Conservation (phyloP, 805 yeast species). For the Yamadazyma nakazawae region DNA sequence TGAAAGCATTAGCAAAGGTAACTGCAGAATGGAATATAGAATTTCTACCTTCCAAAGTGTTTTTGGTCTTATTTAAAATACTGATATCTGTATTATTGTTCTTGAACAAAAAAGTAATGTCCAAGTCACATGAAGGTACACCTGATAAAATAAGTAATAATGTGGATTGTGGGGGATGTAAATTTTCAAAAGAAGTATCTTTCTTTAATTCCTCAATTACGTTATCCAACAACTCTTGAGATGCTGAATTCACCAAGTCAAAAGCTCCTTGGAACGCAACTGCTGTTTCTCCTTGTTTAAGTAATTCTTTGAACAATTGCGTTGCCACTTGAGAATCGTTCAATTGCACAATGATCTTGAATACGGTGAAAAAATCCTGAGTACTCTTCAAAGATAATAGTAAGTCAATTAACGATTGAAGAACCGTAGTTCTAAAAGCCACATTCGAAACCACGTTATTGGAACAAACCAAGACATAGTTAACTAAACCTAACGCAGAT, state of each 20-base stretch:
- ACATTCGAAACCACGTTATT: constrained; percentile 64
- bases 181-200: constrained; percentile 23
- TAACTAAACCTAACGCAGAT: constrained; percentile 51
- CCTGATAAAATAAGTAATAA: constrained; percentile 78
- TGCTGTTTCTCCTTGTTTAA: constrained; percentile 47
- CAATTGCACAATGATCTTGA: constrained; percentile 84
- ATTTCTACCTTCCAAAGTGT: constrained; percentile 81
- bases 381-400: constrained; percentile 49
- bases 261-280: constrained; percentile 92
- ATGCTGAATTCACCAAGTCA: constrained; percentile 86
- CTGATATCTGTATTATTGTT: constrained; percentile 85
- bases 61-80: constrained; percentile 77
- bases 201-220: constrained; percentile 42
- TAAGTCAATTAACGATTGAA: constrained; percentile 59
- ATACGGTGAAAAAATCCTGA: constrained; percentile 80
- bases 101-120: constrained; percentile 80
- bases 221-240: constrained; percentile 77
- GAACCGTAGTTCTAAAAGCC: constrained; percentile 60
- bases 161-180: constrained; percentile 33
- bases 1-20: constrained; percentile 88
- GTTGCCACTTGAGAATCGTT: constrained; percentile 73
- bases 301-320: constrained; percentile 59
- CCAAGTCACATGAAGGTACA: constrained; percentile 89
- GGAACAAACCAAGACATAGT: constrained; percentile 73
- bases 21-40: constrained; percentile 96